Evolutionary conservation across 208 protist species (phyloP).

Genomic region (Trypanosoma theileri): DNA sequence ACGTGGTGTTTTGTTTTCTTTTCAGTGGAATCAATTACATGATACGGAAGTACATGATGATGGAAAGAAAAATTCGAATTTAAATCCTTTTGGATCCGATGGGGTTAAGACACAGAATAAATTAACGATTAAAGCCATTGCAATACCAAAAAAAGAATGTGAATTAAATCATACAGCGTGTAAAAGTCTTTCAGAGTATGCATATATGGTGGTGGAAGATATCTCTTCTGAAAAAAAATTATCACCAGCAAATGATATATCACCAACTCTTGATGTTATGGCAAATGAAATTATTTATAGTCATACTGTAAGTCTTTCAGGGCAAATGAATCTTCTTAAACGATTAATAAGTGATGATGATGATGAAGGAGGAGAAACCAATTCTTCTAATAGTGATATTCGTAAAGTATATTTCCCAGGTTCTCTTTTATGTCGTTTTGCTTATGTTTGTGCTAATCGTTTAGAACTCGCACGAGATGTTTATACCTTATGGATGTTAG

Average conservation of each 20-base stretch:
- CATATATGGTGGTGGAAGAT: slow-evolving; percentile 25
- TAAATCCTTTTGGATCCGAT: slow-evolving; percentile 39
- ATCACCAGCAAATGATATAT: background rate
- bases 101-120: slow-evolving; percentile 40
- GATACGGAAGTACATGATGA: slow-evolving; percentile 64
- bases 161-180: slow-evolving; percentile 41
- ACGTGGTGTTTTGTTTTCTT: slow-evolving; percentile 48
- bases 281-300: slow-evolving; percentile 24
- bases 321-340: slow-evolving; percentile 19
- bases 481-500: slow-evolving; percentile 38
- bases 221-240: slow-evolving; percentile 1
- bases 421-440: slow-evolving; percentile 74
- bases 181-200: slow-evolving; percentile 26
- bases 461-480: slow-evolving; percentile 37
- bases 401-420: slow-evolving; percentile 68
- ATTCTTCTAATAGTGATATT: slow-evolving; percentile 13
- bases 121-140: slow-evolving; percentile 39
- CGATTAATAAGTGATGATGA: slow-evolving; percentile 5
- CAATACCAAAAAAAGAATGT: slow-evolving; percentile 43
- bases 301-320: background rate
- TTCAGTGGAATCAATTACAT: slow-evolving; percentile 71
- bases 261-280: slow-evolving; percentile 3
- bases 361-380: background rate
- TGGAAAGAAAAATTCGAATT: slow-evolving; percentile 26
- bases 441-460: slow-evolving; percentile 41